A percentile compares a stretch with the other conserved stretches of the same genome.
Evolutionary conservation across 345 rosid genomes (phyloP).

Genomic region (Rhodamnia argentea): DNA sequence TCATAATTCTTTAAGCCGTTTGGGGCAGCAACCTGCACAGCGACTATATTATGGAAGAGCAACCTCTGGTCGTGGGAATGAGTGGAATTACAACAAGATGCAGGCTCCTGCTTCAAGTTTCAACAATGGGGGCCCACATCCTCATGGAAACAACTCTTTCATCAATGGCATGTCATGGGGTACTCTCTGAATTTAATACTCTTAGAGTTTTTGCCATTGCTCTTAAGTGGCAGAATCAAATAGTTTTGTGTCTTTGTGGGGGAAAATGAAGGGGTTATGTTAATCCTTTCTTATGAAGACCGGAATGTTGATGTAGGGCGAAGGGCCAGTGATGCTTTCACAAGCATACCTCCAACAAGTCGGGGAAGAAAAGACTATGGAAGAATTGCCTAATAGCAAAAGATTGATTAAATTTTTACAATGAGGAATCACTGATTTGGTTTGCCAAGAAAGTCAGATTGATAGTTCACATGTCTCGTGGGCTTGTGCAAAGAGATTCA

Average conservation of each 20-base stretch:
- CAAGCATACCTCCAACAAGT: constrained; percentile 68
- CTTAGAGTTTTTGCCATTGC: not conserved
- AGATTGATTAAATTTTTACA: not conserved
- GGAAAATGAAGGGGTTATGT: not conserved
- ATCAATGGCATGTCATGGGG: constrained; percentile 78
- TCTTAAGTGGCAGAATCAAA: not conserved
- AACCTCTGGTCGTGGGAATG: constrained; percentile 35
- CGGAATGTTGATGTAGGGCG: constrained; percentile 40
- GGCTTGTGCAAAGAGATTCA: constrained; percentile 17
- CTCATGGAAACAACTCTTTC: constrained; percentile 73
- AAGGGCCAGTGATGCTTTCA: constrained; percentile 56
- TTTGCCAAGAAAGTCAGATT: constrained; percentile 42
- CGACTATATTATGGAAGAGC: constrained; percentile 49
- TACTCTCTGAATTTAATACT: constrained; percentile 23
- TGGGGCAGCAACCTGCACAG: constrained; percentile 71
- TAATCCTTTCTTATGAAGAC: constrained; percentile 5
- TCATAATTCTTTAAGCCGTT: constrained; percentile 84
- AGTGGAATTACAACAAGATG: constrained; percentile 57
- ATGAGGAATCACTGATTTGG: constrained; percentile 25
- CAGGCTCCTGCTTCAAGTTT: constrained; percentile 62
- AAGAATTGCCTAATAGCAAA: constrained; percentile 48
- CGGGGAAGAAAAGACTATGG: constrained; percentile 88
- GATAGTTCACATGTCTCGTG: constrained; percentile 55
- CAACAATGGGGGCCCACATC: constrained; percentile 53
- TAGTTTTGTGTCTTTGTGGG: not conserved